Base-by-base conservation (phyloP, 306 rosid genomes). In the Glycyrrhiza uralensis region DNA sequence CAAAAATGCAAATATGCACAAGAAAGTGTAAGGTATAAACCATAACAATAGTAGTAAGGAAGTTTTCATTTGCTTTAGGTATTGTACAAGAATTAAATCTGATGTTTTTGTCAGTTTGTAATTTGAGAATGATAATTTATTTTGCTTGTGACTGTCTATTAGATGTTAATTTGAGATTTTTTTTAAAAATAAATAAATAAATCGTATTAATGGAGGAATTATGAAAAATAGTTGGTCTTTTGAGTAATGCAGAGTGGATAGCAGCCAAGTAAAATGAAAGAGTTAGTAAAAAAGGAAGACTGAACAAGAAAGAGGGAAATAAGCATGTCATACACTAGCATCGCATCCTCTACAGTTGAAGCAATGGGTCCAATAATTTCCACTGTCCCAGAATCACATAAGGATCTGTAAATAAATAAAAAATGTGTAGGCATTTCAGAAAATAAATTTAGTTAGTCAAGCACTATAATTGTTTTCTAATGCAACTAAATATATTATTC, bases 291-390 rank as follows among this genome's bases (percentile, higher is more conserved):
- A 71, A 64, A 17, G 18, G 8, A 41, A 22, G 20, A 30, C 42
- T 20, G 4, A 61, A 44, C 42, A 13, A 51, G 39, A 52, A 26
- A 3, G 44, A 38, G 23, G 54, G 41, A 77, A 57, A 66, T 45
- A 79, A 42, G 83, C 75, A 59, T 39, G 22, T 75, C 90, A 72
- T 86, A 93, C 97, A 93, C 97, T 80, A 93, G 92, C 87, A 93
- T 83, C 79, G 70, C 79, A 82, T 93, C 98, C 80, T 93, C 98
- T 82, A 93, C 91, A 2, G 96, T 47, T 32, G 98, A 87, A 15
- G 98, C 91, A 75, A 93, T 86, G 59, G 98, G 98, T 70, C 98
- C 98, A 75, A 93, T 87, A 85, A 93, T 84, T 84, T 93, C 98
- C 82, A 90, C 91, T 13, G 98, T 93, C 58, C 98, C 98, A 63